phyloP scores from a whole-genome alignment of 257 asterid species.

The Salvia hispanica region DNA sequence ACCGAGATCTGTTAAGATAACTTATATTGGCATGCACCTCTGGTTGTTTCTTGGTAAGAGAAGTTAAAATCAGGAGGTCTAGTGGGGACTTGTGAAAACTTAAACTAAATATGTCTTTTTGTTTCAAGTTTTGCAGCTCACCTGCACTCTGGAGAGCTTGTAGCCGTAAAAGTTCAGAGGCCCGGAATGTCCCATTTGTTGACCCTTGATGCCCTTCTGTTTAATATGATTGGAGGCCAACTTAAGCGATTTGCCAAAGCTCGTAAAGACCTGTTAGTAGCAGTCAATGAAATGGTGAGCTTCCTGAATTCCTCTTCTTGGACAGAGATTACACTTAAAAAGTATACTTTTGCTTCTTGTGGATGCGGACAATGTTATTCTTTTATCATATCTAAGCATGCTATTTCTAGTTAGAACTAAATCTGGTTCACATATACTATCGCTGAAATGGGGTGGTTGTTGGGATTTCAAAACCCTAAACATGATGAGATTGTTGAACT shows the following conservation, averaged over 20 bases:
- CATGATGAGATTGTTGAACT: slow-evolving; percentile 24
- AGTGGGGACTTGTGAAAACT: slow-evolving; percentile 20
- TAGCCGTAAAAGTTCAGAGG: slow-evolving; percentile 99
- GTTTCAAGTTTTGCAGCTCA: slow-evolving; percentile 95
- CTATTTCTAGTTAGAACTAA: slow-evolving; percentile 5
- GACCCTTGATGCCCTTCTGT: slow-evolving; percentile 91
- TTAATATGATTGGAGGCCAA: slow-evolving; percentile 97
- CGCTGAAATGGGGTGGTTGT: slow-evolving; percentile 7
- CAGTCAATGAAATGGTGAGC: slow-evolving; percentile 97
- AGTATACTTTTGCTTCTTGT: slow-evolving; percentile 10
- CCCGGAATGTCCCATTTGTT: slow-evolving; percentile 87
- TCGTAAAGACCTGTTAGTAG: slow-evolving; percentile 91
- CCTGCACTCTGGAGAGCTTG: slow-evolving; percentile 97
- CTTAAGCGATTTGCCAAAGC: slow-evolving; percentile 96
- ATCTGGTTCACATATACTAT: slow-evolving; percentile 13
- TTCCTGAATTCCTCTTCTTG: slow-evolving; percentile 24
- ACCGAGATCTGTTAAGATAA: slow-evolving; percentile 27
- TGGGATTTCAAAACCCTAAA: slow-evolving; percentile 17
- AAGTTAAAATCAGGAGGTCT: slow-evolving; percentile 18
- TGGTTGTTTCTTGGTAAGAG: slow-evolving; percentile 10
- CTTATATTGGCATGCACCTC: slow-evolving; percentile 5
- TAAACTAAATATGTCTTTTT: slow-evolving; percentile 43
- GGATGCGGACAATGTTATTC: neutral
- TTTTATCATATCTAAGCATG: neutral
- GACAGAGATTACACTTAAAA: slow-evolving; percentile 10